Evolutionary conservation across 345 rosid genomes (phyloP), one percentile per base, ranked within the genome.

Genomic region (Populus deltoides): DNA sequence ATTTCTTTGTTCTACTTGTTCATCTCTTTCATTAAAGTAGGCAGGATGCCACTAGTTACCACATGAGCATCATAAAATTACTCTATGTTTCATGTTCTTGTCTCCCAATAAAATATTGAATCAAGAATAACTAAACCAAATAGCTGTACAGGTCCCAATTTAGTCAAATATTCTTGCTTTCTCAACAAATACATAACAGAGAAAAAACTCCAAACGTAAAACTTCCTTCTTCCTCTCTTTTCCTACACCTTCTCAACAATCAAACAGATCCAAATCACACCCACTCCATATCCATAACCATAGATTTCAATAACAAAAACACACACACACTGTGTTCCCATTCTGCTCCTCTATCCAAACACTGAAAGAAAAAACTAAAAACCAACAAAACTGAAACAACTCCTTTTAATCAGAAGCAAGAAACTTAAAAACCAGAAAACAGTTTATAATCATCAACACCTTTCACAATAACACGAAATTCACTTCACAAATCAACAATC

Each of bases 261-360:
- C 25, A 20, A 66, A 38, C 68, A 77, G 55, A 72, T 79, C 81
- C 68, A 51, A n/a, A 63, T 31, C 55, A 36, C 17, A 22, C 4
- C 36, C 17, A 10, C 29, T 59, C 16, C 24, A 9, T 59, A 59
- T 59, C 15, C 6, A 68, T 24, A 62, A 41, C 70, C 75, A 61
- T 12, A 31, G 20, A 27, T 22, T 38, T 5, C 29, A 29, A 20
- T 10, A 24, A 24, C 65, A 59, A 59, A 59, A 57, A 24, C 5
- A 33, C 0, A n/a, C 4, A 9, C 2, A 59, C 6, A 24, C 11
- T 24, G 65, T 24, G 3, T 59, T 59, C 65, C 29, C 65, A n/a
- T 24, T 6, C n/a, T n/a, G 6, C 31, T 27, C 53, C 68, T 24
- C 27, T 25, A 16, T 33, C 15, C 55, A 31, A 27, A 55, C 66